These are phyloP conservation scores for Craterostigma plantagineum DNA, from an alignment of 257 asterid genomes.

Conservation along the genomic window DNA sequence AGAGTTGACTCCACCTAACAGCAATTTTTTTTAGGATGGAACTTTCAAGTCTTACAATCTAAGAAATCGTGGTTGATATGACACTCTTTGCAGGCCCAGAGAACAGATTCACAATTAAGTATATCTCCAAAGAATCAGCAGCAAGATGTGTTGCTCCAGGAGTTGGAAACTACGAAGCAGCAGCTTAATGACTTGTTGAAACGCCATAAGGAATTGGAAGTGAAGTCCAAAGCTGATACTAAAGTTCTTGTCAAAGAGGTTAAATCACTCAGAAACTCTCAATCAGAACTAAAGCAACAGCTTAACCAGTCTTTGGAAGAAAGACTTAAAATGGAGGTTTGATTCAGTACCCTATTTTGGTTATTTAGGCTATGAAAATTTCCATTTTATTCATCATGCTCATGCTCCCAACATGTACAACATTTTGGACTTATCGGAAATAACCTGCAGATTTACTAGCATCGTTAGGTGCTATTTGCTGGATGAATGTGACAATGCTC, in stretches of 20 bases:
- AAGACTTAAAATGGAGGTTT: slow-evolving; percentile 60
- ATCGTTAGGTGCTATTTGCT: no score
- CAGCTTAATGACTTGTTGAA: slow-evolving; percentile 46
- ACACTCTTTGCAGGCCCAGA: slow-evolving; percentile 24
- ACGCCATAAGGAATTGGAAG: slow-evolving; percentile 57
- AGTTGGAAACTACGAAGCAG: slow-evolving; percentile 40
- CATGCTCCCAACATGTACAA: no score
- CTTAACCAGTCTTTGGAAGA: slow-evolving; percentile 36
- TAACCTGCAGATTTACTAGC: no score
- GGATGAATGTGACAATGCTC: no score
- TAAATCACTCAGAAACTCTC: slow-evolving; percentile 71
- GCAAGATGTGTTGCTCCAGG: slow-evolving; percentile 28
- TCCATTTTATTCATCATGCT: no score
- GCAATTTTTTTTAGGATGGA: neutral
- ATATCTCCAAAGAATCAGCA: slow-evolving; percentile 21
- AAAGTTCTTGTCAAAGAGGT: slow-evolving; percentile 87
- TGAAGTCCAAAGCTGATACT: slow-evolving; percentile 67
- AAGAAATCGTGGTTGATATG: slow-evolving; percentile 1
- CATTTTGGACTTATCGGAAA: no score
- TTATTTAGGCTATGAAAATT: no score
- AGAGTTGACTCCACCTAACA: slow-evolving; percentile 7
- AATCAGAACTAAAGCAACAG: slow-evolving; percentile 46
- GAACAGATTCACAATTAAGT: slow-evolving; percentile 15
- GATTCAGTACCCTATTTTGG: no score
- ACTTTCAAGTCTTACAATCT: neutral